Conservation (phyloP, 2,329 filamentous ascomycete species). For the Myriangium duriaei region DNA sequence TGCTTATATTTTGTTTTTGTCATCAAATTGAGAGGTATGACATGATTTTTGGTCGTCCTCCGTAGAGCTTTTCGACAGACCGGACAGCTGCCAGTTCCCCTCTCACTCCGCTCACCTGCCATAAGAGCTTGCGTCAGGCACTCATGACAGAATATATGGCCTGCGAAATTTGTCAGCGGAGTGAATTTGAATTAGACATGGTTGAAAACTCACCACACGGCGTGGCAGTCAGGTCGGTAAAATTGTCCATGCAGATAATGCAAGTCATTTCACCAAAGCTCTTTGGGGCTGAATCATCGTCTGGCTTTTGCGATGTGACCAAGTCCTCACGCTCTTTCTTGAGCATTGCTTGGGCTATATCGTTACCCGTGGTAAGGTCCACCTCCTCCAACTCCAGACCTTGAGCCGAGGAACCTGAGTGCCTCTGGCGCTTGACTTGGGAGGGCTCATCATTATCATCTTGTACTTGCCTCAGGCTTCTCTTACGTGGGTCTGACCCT, state of each 20-base stretch:
- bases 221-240: conserved; percentile 47
- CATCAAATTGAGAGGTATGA: conserved; percentile 28
- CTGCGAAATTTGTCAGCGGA: conserved; percentile 23
- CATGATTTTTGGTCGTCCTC: conserved; percentile 27
- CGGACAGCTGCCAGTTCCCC: conserved; percentile 34
- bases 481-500: too few species aligned
- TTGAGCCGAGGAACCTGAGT: not conserved
- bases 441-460: not conserved
- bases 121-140: conserved; percentile 50
- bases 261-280: conserved; percentile 40
- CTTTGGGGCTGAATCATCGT: conserved; percentile 17
- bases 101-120: conserved; percentile 38
- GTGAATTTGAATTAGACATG: not conserved
- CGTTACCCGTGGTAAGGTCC: conserved; percentile 35
- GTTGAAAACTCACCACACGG: conserved; percentile 39
- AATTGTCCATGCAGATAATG: conserved; percentile 52
- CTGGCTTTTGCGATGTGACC: conserved; percentile 31
- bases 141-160: conserved; percentile 52
- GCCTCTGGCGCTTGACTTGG: not conserved
- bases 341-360: conserved; percentile 31
- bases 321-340: conserved; percentile 43
- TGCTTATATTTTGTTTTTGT: conserved; percentile 14
- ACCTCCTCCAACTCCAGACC: conserved; percentile 34
- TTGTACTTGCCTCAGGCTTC: too few species aligned
- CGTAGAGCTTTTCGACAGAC: conserved; percentile 34